Percentiles rank a stretch among this genome's conserved stretches.
These are phyloP conservation scores for Coix lacrymajobi DNA, from an alignment of 176 grass and related monocot species.

Conservation along the genomic window DNA sequence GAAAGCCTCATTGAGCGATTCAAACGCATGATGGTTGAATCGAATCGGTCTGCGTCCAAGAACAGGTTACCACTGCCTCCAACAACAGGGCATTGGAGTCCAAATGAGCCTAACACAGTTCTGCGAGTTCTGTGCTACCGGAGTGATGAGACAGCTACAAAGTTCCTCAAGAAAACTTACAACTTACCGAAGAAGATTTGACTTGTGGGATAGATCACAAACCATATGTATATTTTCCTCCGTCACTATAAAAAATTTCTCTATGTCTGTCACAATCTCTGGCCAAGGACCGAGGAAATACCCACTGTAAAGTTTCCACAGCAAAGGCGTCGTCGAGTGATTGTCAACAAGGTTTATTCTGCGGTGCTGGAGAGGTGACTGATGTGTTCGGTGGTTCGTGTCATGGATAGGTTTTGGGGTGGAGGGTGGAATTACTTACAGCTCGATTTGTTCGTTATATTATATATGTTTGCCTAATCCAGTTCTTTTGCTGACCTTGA, in stretches of 20 bases:
- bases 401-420: not conserved
- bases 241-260: not conserved
- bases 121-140: constrained; percentile 89
- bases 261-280: not conserved
- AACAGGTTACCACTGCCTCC: constrained; percentile 60
- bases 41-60: constrained; percentile 46
- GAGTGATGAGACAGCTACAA: constrained; percentile 75
- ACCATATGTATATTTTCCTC: constrained; percentile 32
- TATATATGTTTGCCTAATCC: constrained; percentile 37
- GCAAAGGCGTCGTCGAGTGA: not conserved
- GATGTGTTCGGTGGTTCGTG: not conserved
- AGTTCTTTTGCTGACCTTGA: constrained; percentile 41
- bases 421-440: constrained; percentile 18
- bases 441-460: constrained; percentile 39
- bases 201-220: constrained; percentile 12
- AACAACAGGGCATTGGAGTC: constrained; percentile 82
- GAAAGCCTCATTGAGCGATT: constrained; percentile 73
- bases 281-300: not conserved
- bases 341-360: not conserved
- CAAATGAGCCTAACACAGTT: constrained; percentile 79
- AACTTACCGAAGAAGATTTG: constrained; percentile 89
- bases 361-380: not conserved
- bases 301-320: constrained; percentile 32
- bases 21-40: constrained; percentile 57
- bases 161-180: constrained; percentile 98